Evolutionary conservation across 176 grass and related monocot species (phyloP).

Genomic region (Pharus latifolius): DNA sequence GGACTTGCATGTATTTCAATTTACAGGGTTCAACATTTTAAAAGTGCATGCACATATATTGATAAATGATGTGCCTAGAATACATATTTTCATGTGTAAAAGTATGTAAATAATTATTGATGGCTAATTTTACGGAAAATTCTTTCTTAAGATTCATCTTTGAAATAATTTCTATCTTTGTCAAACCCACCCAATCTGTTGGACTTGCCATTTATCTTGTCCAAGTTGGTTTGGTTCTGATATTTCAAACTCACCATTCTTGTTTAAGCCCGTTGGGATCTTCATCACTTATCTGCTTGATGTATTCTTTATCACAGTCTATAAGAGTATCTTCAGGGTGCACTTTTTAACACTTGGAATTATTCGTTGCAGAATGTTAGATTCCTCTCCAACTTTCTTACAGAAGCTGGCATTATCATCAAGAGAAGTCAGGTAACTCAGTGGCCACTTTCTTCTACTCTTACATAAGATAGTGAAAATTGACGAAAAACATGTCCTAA

Average conservation of each 20-base stretch:
- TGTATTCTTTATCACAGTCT: background rate
- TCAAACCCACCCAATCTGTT: no score
- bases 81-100: background rate
- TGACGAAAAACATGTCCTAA: background rate
- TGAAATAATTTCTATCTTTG: no score
- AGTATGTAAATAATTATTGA: background rate
- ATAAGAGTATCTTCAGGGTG: background rate
- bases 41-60: background rate
- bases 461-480: background rate
- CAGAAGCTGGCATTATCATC: conserved; percentile 92
- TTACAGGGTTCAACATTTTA: background rate
- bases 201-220: no score
- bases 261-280: no score
- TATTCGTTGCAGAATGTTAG: conserved; percentile 71
- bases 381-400: conserved; percentile 85
- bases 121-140: background rate
- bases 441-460: background rate
- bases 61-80: no score
- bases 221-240: no score
- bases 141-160: background rate
- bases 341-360: conserved; percentile 10
- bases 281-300: background rate
- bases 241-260: no score
- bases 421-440: conserved; percentile 87
- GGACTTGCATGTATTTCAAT: background rate